phyloP scores from a whole-genome alignment of 176 grass and related monocot species.

The Oryza officinalis region DNA sequence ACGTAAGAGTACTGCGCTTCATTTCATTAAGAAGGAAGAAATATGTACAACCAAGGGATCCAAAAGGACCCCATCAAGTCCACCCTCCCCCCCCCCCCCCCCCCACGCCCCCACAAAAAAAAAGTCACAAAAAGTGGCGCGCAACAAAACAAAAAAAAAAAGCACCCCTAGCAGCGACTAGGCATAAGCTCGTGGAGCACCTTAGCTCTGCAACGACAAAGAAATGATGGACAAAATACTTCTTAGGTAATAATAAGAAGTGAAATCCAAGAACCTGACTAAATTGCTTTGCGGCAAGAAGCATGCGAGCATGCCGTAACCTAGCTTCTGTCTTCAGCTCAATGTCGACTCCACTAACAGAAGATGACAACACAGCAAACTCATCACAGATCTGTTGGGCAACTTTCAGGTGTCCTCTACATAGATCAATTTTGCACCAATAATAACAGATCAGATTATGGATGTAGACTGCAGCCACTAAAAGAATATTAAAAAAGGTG shows the following conservation, averaged over 20 bases:
- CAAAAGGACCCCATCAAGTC: too few relatives aligned
- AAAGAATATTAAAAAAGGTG: constrained; percentile 2
- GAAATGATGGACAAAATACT: background rate
- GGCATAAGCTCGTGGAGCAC: too few relatives aligned
- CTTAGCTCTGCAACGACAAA: background rate
- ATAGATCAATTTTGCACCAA: constrained; percentile 32
- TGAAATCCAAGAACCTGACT: constrained; percentile 61
- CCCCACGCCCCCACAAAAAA: too few relatives aligned
- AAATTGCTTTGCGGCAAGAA: constrained; percentile 92
- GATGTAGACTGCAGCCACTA: constrained; percentile 12
- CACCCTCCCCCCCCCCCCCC: too few relatives aligned
- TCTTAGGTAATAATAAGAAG: constrained; percentile 1
- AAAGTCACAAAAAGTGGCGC: too few relatives aligned
- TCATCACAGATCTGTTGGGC: constrained; percentile 88
- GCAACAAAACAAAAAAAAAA: too few relatives aligned
- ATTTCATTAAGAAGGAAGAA: too few relatives aligned
- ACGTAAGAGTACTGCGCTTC: too few relatives aligned
- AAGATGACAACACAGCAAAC: constrained; percentile 79
- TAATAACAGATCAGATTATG: constrained; percentile 23
- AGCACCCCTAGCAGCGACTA: too few relatives aligned
- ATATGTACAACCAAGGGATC: too few relatives aligned
- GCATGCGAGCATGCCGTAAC: constrained; percentile 72
- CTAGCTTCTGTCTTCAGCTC: constrained; percentile 87
- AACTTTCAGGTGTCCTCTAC: constrained; percentile 77
- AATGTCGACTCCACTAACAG: constrained; percentile 85